Evolutionary conservation across 805 yeast genomes (phyloP).

Genomic region (Jamesozyma gamospora): DNA sequence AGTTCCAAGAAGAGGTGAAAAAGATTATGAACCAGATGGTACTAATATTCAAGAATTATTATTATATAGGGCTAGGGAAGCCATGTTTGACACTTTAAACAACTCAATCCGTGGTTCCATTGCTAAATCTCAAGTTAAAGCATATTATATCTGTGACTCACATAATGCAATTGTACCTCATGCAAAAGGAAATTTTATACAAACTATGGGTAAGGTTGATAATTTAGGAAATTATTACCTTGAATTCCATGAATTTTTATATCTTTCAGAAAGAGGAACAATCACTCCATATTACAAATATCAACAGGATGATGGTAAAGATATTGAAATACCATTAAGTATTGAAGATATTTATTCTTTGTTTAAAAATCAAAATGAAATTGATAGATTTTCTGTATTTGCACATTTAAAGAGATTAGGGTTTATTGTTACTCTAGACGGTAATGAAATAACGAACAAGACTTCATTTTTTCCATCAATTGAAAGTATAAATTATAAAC

Average conservation of each 20-base stretch:
- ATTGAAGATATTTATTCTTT: conserved; percentile 55
- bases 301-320: conserved; percentile 5
- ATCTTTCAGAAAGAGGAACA: conserved; percentile 74
- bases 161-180: conserved; percentile 32
- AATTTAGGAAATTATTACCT: conserved; percentile 41
- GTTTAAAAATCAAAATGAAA: conserved; percentile 32
- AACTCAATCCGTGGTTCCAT: conserved; percentile 38
- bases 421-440: conserved; percentile 41
- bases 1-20: conserved; percentile 69
- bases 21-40: conserved; percentile 80
- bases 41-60: conserved; percentile 40
- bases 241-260: conserved; percentile 58
- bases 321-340: conserved; percentile 35
- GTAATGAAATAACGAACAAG: not conserved
- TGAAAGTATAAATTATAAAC: no score
- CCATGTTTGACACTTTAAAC: conserved; percentile 62
- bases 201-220: conserved; percentile 58
- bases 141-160: conserved; percentile 34
- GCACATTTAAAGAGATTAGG: conserved; percentile 71
- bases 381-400: conserved; percentile 57
- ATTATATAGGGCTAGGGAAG: conserved; percentile 46
- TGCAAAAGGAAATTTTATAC: conserved; percentile 67
- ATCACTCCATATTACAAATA: conserved; percentile 32
- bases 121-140: conserved; percentile 42
- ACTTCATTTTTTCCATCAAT: conserved; percentile 11